Percentiles rank a stretch among this genome's conserved stretches.
phyloP scores from a whole-genome alignment of 805 yeast species.

The Metschnikowia orientalis region DNA sequence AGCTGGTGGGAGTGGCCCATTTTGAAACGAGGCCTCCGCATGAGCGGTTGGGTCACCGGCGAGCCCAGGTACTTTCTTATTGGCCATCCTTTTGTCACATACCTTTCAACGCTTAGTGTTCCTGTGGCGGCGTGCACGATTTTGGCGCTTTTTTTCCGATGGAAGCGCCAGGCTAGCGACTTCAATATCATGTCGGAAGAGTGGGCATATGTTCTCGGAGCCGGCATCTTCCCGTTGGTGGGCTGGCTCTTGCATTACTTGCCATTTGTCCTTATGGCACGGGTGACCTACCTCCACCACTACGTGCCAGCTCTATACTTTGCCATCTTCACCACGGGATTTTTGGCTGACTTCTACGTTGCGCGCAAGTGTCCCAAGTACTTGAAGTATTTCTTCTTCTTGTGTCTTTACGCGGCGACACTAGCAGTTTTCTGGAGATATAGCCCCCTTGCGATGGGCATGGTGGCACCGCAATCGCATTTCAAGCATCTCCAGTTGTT shows the following conservation, averaged over 20 bases:
- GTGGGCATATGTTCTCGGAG: conserved; percentile 28
- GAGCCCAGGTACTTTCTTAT: conserved; percentile 51
- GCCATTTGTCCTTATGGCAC: conserved; percentile 40
- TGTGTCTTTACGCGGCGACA: conserved; percentile 9
- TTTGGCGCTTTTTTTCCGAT: conserved; percentile 18
- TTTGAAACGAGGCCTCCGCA: conserved; percentile 67
- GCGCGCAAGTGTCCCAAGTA: conserved; percentile 15
- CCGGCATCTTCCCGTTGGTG: conserved; percentile 33
- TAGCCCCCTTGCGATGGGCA: conserved; percentile 16
- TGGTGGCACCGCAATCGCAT: conserved; percentile 10
- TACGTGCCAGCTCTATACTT: conserved; percentile 43
- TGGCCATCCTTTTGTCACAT: conserved; percentile 76
- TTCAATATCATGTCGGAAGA: conserved; percentile 21
- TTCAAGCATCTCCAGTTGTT: conserved; percentile 11
- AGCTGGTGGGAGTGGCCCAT: conserved; percentile 88
- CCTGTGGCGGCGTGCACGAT: conserved; percentile 20
- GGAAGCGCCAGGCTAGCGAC: conserved; percentile 31
- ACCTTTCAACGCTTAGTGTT: conserved; percentile 40
- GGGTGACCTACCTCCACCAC: conserved; percentile 43
- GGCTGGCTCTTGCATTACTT: conserved; percentile 40
- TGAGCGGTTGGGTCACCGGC: conserved; percentile 66
- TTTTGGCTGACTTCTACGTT: conserved; percentile 20
- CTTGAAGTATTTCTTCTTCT: conserved; percentile 10
- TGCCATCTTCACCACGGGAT: conserved; percentile 22
- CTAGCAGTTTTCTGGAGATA: conserved; percentile 15